Evolutionary conservation across 2,329 filamentous ascomycete genomes (phyloP).

Genomic region (Trichoderma simmonsii): DNA sequence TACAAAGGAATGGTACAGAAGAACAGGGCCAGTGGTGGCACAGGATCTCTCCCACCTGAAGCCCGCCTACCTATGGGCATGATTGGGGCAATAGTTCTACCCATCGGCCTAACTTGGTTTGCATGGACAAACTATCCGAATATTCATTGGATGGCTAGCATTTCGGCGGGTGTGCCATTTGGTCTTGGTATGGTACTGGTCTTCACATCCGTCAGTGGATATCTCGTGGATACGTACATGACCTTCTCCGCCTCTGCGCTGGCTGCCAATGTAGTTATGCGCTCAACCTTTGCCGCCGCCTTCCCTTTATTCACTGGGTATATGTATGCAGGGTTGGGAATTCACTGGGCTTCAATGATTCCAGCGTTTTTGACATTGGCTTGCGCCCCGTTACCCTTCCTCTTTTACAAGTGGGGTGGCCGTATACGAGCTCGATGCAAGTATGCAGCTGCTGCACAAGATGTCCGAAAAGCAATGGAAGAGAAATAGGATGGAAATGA

Average conservation of each 20-base stretch:
- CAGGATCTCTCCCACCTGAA: constrained; percentile 35
- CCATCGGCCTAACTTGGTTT: constrained; percentile 57
- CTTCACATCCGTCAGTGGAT: constrained; percentile 58
- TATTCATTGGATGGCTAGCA: constrained; percentile 52
- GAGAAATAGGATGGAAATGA: background rate
- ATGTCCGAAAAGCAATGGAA: background rate
- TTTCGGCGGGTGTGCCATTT: constrained; percentile 38
- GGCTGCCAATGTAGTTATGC: constrained; percentile 65
- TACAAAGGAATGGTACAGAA: background rate
- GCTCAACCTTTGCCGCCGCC: constrained; percentile 63
- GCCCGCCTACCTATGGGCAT: constrained; percentile 54
- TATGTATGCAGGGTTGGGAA: constrained; percentile 54
- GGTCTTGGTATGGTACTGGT: constrained; percentile 55
- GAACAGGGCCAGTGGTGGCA: background rate
- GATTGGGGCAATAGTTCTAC: constrained; percentile 51
- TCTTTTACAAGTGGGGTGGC: background rate
- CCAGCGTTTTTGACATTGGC: constrained; percentile 66
- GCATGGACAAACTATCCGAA: constrained; percentile 54
- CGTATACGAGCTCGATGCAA: background rate
- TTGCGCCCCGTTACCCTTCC: background rate
- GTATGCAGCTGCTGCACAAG: background rate
- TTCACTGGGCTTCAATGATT: constrained; percentile 68
- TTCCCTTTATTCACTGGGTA: constrained; percentile 65
- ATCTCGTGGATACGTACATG: constrained; percentile 62
- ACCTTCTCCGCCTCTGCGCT: constrained; percentile 70